These are phyloP conservation scores for Thalassiosira exigua DNA, from an alignment of 352 stramenopile genomes.

Conservation along the genomic window DNA sequence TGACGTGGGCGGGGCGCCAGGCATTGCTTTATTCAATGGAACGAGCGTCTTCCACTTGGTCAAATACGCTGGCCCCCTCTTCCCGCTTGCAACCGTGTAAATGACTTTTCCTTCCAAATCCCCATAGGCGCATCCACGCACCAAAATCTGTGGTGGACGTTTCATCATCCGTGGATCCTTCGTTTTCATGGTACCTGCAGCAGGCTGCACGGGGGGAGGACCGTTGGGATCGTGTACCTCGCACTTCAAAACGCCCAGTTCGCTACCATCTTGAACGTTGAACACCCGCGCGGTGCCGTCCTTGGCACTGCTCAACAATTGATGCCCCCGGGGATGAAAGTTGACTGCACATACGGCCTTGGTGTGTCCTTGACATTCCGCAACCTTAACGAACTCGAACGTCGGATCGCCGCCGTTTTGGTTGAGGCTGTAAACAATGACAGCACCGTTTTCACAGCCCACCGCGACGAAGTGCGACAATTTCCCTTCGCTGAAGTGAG, in stretches of 20 bases:
- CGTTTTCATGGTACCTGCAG: constrained; percentile 1
- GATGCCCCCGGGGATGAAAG: constrained; percentile 52
- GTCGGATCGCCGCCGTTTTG: neutral
- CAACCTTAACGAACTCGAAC: constrained; percentile 35
- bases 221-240: constrained; percentile 62
- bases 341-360: constrained; percentile 70
- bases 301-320: constrained; percentile 72
- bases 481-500: constrained; percentile 8
- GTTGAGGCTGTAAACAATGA: constrained; percentile 56
- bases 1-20: too few relatives aligned
- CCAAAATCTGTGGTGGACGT: constrained; percentile 67
- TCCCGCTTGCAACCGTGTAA: constrained; percentile 72
- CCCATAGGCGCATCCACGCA: constrained; percentile 78
- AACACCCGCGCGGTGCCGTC: constrained; percentile 79
- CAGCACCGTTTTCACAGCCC: constrained; percentile 77
- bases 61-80: constrained; percentile 70
- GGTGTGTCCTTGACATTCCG: constrained; percentile 61
- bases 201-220: constrained; percentile 33
- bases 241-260: constrained; percentile 66
- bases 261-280: constrained; percentile 28
- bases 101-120: constrained; percentile 74
- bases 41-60: constrained; percentile 59
- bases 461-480: constrained; percentile 57
- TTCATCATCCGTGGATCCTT: constrained; percentile 57
- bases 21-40: neutral